Base-by-base conservation (phyloP, 441 rosid species). In the Geranium incanum region DNA sequence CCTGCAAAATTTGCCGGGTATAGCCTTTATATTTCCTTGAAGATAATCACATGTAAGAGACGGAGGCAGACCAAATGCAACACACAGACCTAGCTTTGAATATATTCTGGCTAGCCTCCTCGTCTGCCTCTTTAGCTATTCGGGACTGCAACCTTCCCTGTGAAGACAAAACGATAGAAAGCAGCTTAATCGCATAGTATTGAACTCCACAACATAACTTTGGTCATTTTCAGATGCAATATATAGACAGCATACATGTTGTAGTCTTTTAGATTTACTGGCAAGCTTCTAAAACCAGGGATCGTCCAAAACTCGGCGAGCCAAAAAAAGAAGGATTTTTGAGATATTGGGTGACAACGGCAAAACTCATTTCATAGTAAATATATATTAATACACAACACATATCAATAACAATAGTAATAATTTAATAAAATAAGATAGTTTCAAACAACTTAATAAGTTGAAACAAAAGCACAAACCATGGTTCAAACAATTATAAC, bases 51-150 rank as follows among this genome's bases (percentile, higher is more conserved):
- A 69, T 70, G 16, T 12, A 67, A 7, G 38, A 41, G 38, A 45
- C 52, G 43, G 70, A 36, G n/a, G 70, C 50, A 59, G 6, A 66
- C 65, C 15, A 33, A 45, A 28, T 1, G 33, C 1, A 28, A 28
- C 33, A 28, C 55, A 81, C 93, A 43, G 38, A 93, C 98, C 97
- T 89, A 23, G 89, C 92, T 63, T 81, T 78, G 72, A 93, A 93
- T 73, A 93, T 93, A 78, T 89, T 84, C 67, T 78, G 84, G 86
- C 96, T 93, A 60, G 98, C 98, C 85, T 73, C 84, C 77, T 89
- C 87, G 80, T 93, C 98, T 72, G 96, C 97, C 65, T 50, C 83
- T 71, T 66, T 84, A 59, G 97, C 96, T 76, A 84, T 64, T 79
- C 78, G 83, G 60, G 84, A 79, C 73, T 85, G 83, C 21, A 50